phyloP scores from a whole-genome alignment of 2,329 filamentous ascomycete species.

The Septoria petroselini region DNA sequence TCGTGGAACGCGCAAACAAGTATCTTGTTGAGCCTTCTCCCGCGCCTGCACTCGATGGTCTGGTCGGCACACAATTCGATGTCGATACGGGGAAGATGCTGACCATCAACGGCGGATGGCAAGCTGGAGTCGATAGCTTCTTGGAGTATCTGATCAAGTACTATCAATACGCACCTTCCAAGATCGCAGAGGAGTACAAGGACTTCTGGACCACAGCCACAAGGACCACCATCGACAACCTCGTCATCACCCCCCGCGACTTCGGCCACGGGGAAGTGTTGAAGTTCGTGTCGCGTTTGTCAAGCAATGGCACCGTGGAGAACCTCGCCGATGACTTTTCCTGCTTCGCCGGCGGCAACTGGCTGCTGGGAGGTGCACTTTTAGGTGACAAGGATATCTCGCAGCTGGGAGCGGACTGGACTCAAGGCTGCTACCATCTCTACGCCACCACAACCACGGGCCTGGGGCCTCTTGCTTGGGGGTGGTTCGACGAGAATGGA shows the following conservation, averaged over 20 bases:
- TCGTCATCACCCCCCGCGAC: slow-evolving; percentile 32
- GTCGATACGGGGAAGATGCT: slow-evolving; percentile 29
- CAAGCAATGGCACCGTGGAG: slow-evolving; percentile 14
- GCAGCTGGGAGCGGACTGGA: slow-evolving; percentile 30
- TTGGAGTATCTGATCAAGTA: slow-evolving; percentile 39
- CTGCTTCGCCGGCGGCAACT: slow-evolving; percentile 38
- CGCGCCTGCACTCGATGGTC: slow-evolving; percentile 28
- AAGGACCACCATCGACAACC: slow-evolving; percentile 34
- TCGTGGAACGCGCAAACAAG: slow-evolving; percentile 17
- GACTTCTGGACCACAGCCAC: slow-evolving; percentile 33
- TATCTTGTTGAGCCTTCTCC: slow-evolving; percentile 17
- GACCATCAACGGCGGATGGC: slow-evolving; percentile 36
- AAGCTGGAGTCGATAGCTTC: slow-evolving; percentile 34
- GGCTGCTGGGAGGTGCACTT: slow-evolving; percentile 34
- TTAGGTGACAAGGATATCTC: slow-evolving; percentile 30
- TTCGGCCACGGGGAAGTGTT: slow-evolving; percentile 27
- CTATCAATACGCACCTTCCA: slow-evolving; percentile 34
- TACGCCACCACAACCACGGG: slow-evolving; percentile 37
- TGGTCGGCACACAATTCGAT: slow-evolving; percentile 32
- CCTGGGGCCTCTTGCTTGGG: slow-evolving; percentile 24
- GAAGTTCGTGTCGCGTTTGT: slow-evolving; percentile 27
- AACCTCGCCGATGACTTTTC: slow-evolving; percentile 29
- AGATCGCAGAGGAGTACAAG: slow-evolving; percentile 27
- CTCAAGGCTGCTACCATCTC: slow-evolving; percentile 35
- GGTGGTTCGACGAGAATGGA: slow-evolving; percentile 25